Base-by-base conservation (phyloP, 106 monocot genomes). In the Dendrobium nobile region DNA sequence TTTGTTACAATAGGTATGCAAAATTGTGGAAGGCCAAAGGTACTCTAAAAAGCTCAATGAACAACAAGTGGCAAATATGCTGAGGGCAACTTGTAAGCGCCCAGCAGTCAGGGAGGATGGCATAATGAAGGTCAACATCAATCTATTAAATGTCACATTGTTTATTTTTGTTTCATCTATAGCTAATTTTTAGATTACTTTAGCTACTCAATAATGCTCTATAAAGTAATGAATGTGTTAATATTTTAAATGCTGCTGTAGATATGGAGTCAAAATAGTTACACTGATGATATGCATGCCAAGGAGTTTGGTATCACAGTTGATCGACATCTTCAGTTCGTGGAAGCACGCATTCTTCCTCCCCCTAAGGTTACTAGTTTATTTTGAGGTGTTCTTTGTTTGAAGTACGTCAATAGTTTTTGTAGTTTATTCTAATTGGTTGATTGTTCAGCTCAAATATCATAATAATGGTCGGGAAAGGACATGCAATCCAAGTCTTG, bases 331-430 rank as follows among this genome's bases (percentile, higher is more conserved):
- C 79, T 83, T 58, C 54, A 85, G 7, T 67, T 80, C 13, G 85
- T 88, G 73, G 85, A 88, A 67, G 88, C 88, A 16, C 76, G 88
- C 2, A 73, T 88, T 28, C 77, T 88, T 11, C 88, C 88, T 5
- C 80, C 88, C 15, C 88, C 88, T 37, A 43, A 47, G 74, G 88
- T 88, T 80, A 27, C 17, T 67, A 67, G 26, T n/a, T 67, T 67
- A 67, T 67, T 27, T 24, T 27, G 7, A 67, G 22, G 18, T 67
- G 18, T 58, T 58, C 3, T 20, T 4, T n/a, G 6, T 4, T 9
- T 16, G 27, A 19, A 41, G 0, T 31, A 45, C 9, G 45, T 45
- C 40, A 41, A 3, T 15, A 40, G 20, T 73, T 74, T 7, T 47
- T 18, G 54, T 58, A 40, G 7, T 47, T 22, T 42, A 54, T 20